Conservation (phyloP, 345 rosid genomes). For the Eucalyptus polyanthemos region DNA sequence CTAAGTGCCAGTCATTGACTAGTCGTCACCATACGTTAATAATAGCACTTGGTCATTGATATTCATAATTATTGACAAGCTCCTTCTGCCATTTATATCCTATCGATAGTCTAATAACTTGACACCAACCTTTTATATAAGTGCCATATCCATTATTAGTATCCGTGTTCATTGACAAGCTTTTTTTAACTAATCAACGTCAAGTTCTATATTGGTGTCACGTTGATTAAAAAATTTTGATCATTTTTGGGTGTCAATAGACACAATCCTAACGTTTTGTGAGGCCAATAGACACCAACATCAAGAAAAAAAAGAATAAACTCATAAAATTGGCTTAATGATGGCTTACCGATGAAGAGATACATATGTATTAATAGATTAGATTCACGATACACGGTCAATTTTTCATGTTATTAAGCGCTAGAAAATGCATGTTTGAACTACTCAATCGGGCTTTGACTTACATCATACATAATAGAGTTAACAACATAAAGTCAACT, state of each 20-base stretch:
- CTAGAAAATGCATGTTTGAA: neutral
- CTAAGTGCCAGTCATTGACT: neutral
- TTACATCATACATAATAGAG: neutral
- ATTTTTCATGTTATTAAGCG: neutral
- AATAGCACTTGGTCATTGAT: neutral
- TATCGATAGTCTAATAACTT: neutral
- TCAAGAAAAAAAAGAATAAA: neutral
- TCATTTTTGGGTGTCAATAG: neutral
- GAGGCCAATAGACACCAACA: neutral
- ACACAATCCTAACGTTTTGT: neutral
- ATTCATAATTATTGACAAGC: neutral
- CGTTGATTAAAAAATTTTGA: rapidly evolving
- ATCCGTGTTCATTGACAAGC: neutral
- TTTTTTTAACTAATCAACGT: neutral
- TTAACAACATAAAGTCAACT: neutral
- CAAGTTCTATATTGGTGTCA: neutral
- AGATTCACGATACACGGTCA: neutral
- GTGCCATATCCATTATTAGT: neutral
- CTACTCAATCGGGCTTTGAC: neutral
- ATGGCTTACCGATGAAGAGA: neutral
- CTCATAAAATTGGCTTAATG: neutral
- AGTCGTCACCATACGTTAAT: neutral
- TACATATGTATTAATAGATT: neutral
- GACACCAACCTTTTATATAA: neutral
- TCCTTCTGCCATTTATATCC: neutral